phyloP scores from a whole-genome alignment of 495 filamentous ascomycete species.

The Aspergillus conjunctus region DNA sequence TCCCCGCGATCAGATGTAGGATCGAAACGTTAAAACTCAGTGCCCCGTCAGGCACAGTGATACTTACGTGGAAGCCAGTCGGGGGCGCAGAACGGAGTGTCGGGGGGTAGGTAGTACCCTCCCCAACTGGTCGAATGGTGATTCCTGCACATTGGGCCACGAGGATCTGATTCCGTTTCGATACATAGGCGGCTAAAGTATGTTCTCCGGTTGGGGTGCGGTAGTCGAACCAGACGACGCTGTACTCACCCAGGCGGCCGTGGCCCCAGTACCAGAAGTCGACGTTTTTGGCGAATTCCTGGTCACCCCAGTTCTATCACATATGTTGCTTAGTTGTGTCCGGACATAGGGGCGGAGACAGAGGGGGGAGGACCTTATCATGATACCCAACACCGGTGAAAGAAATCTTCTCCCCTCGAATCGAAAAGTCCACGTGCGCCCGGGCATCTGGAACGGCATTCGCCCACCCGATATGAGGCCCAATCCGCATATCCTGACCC shows the following conservation, averaged over 20 bases:
- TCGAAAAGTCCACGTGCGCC: neutral
- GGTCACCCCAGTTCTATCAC: conserved; percentile 9
- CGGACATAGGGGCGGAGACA: neutral
- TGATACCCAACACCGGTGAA: neutral
- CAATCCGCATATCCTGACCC: neutral
- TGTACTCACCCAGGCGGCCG: conserved; percentile 4
- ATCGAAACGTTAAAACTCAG: too few relatives aligned
- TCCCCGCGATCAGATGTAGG: neutral
- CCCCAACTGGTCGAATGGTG: neutral
- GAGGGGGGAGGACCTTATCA: neutral
- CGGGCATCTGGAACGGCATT: neutral
- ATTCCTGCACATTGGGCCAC: neutral
- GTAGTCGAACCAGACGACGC: conserved; percentile 4
- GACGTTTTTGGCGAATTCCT: neutral
- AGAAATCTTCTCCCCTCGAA: neutral
- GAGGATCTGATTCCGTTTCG: conserved; percentile 3
- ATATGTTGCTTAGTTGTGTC: neutral
- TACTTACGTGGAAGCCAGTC: neutral
- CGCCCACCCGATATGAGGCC: conserved; percentile 1
- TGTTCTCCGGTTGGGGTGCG: neutral
- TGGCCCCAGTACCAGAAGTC: conserved; percentile 13
- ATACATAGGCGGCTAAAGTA: conserved; percentile 1
- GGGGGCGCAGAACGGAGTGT: neutral
- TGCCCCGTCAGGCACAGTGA: neutral
- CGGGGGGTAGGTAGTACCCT: neutral